A percentile compares a stretch with the other conserved stretches of the same genome.
Conservation (phyloP, 495 filamentous ascomycete species). For the Xylaria grammica region DNA sequence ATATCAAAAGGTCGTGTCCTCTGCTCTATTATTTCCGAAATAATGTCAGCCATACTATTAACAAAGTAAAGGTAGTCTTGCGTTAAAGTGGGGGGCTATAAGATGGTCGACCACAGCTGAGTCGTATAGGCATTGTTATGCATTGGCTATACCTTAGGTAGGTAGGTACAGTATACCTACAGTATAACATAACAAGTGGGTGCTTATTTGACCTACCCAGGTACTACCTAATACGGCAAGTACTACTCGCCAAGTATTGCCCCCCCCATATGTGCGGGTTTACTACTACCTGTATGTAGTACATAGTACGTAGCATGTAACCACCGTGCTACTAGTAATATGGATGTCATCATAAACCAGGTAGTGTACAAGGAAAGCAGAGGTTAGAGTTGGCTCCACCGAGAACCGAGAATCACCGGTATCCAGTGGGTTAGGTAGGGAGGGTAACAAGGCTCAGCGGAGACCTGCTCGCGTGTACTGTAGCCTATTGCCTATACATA, state of each 20-base stretch:
- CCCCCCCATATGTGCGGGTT: no score
- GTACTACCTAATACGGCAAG: background rate
- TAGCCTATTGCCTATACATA: background rate
- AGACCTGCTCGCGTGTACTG: constrained; percentile 14
- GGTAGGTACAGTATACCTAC: no score
- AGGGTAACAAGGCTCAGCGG: background rate
- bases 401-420: no score
- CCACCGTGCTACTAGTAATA: background rate
- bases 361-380: no score
- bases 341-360: no score
- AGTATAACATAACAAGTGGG: no score
- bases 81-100: background rate
- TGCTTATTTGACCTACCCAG: no score
- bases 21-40: constrained; percentile 1
- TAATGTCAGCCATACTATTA: background rate
- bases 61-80: no score
- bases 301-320: background rate
- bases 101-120: background rate
- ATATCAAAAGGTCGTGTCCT: background rate
- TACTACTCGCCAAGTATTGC: background rate
- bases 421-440: constrained; percentile 11
- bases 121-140: background rate
- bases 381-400: background rate
- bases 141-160: background rate
- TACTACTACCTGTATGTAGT: background rate